These are phyloP conservation scores for Protoeuglena noctilucae DNA, from an alignment of 139 green algal species.

Conservation along the genomic window DNA sequence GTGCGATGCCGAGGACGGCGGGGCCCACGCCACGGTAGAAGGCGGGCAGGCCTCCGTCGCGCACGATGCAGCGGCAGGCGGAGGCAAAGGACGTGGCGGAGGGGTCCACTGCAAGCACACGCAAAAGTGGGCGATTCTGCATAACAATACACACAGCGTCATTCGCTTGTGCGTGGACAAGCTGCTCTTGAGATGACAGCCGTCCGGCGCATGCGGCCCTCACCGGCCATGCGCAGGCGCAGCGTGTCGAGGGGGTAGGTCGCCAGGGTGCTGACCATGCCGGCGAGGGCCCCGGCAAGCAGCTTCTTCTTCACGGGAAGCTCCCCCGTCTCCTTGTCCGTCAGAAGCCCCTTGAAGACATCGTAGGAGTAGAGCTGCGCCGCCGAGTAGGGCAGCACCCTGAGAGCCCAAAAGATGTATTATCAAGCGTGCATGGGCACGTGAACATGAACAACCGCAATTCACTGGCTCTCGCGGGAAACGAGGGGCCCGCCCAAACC, in stretches of 20 bases:
- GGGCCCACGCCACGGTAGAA: conserved; percentile 53
- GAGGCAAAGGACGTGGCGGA: conserved; percentile 22
- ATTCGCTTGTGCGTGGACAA: no score
- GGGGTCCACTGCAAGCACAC: no score
- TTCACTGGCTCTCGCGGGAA: no score
- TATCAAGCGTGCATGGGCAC: no score
- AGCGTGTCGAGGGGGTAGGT: conserved; percentile 70
- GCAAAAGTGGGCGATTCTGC: no score
- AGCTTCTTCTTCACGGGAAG: conserved; percentile 44
- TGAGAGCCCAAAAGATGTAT: conserved; percentile 32
- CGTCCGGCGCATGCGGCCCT: no score
- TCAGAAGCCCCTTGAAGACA: conserved; percentile 39
- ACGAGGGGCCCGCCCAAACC: no score
- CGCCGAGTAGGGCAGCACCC: conserved; percentile 56
- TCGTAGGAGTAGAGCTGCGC: conserved; percentile 55
- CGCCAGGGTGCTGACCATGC: conserved; percentile 49
- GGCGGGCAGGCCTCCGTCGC: conserved; percentile 31
- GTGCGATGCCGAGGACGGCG: conserved; percentile 52
- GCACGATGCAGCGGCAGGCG: conserved; percentile 24
- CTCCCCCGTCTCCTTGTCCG: conserved; percentile 24
- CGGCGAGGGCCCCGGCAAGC: conserved; percentile 40
- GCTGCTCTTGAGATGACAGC: no score
- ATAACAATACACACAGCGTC: no score
- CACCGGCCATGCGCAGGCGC: conserved; percentile 46
- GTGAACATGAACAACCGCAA: no score